Base-by-base conservation (phyloP, 371 early-diverging fungal species). In the Rhizomucor pusillus region DNA sequence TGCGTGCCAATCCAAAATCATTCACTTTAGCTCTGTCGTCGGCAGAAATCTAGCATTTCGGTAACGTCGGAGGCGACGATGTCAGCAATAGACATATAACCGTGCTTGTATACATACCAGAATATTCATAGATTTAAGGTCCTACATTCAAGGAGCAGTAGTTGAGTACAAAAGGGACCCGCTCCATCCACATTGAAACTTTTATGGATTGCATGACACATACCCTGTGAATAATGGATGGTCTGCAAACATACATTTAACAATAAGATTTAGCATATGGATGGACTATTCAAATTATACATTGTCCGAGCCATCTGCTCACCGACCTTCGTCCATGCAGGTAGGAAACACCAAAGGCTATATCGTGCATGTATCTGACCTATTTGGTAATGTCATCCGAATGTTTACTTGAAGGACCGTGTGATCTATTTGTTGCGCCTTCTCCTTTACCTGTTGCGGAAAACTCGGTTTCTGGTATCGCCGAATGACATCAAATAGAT, bases 61-160 rank as follows among this genome's bases (percentile, higher is more conserved):
- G 11, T 50, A 46, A 39, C 36, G 29, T 20, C 5, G 43, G 5
- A 12, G 22, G 22, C 45, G 45, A 12, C n/a, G 43, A 16, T 5
- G n/a, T 14, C 16, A 16, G 43, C 43, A 29, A 23, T 11, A 25
- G 39, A 16, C 9, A 3, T 16, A 18, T 12, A 12, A 29, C 29
- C 29, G 29, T 29, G n/a, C 36, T 12, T 25, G 12, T 43, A 1
- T 5, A 9, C 18, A 47, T 65, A 86, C 87, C 59, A 90, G 59
- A 29, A 89, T 83, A 54, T 89, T 94, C 85, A 88, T 87, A n/a
- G 93, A 92, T 67, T 93, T 93, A 47, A 93, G 73, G 60, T 93
- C 94, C 66, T 66, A 40, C 25, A 37, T 51, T 7, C 13, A 19
- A 22, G 2, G 22, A 14, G 16, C 33, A 43, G 29, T 16, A 41